phyloP scores from a whole-genome alignment of 2,329 filamentous ascomycete species.

The Colletotrichum kahawae region DNA sequence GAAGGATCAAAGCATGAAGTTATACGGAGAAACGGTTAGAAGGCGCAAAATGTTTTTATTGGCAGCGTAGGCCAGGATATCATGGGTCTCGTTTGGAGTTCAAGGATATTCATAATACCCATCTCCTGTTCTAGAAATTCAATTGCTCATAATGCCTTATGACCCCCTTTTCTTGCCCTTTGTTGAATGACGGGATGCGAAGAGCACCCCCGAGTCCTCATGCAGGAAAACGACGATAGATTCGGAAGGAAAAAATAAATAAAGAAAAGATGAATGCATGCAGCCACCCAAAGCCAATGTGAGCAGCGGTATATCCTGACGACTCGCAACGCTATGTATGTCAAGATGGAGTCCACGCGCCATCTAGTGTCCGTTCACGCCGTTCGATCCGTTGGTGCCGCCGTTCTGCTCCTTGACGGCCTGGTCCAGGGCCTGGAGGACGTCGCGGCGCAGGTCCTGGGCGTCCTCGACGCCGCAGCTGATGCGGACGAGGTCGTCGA shows the following conservation, averaged over 20 bases:
- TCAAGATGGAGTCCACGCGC: neutral
- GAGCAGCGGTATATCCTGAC: neutral
- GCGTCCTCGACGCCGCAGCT: conserved; percentile 95
- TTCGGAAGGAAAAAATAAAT: neutral
- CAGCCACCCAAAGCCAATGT: neutral
- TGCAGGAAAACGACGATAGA: neutral
- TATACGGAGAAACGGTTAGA: neutral
- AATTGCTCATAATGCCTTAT: conserved; percentile 12
- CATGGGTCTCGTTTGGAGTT: neutral
- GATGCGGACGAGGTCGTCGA: conserved; percentile 89
- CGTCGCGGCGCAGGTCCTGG: conserved; percentile 81
- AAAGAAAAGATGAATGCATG: neutral
- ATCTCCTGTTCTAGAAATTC: conserved; percentile 12
- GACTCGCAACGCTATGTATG: neutral
- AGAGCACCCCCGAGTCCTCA: neutral
- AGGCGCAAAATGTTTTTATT: neutral
- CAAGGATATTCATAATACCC: conserved; percentile 8
- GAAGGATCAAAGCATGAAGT: neutral
- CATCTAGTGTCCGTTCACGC: conserved; percentile 30
- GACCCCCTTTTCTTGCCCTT: neutral
- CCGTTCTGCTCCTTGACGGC: conserved; percentile 54
- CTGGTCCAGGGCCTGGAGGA: conserved; percentile 80
- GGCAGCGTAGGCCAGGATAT: conserved; percentile 1
- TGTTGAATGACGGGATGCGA: neutral
- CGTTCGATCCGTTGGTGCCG: conserved; percentile 27